phyloP scores from a whole-genome alignment of 1,139 yeast genomes.

The Suhomyces kunorum region DNA sequence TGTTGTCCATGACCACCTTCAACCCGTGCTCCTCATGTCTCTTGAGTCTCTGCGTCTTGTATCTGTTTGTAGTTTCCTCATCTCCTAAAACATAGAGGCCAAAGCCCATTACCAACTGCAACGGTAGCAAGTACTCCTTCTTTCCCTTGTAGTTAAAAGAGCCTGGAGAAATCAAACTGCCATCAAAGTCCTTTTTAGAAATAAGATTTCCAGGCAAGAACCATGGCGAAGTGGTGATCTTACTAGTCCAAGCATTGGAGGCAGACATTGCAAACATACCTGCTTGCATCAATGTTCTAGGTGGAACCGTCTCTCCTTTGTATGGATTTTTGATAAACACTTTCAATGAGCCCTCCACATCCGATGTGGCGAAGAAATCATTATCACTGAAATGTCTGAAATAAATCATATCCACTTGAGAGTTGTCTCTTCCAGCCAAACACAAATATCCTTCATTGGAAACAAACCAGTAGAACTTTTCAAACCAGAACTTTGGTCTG shows the following conservation, averaged over 20 bases:
- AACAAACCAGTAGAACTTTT: conserved; percentile 90
- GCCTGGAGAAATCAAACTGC: conserved; percentile 65
- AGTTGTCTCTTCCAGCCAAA: conserved; percentile 79
- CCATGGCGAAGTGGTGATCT: conserved; percentile 82
- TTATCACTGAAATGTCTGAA: conserved; percentile 72
- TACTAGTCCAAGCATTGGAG: conserved; percentile 87
- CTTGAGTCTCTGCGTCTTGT: conserved; percentile 36
- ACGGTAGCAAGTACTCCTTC: conserved; percentile 73
- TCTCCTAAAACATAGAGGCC: conserved; percentile 77
- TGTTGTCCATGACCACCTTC: conserved; percentile 39
- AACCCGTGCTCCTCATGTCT: conserved; percentile 52
- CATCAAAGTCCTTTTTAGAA: conserved; percentile 68
- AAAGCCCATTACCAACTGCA: conserved; percentile 85
- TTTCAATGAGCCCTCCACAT: conserved; percentile 69
- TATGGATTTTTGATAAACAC: conserved; percentile 81
- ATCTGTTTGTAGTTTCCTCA: conserved; percentile 49
- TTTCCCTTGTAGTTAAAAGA: conserved; percentile 56
- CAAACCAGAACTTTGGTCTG: conserved; percentile 85
- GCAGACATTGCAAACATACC: conserved; percentile 82
- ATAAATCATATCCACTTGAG: conserved; percentile 83
- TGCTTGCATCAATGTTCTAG: conserved; percentile 86
- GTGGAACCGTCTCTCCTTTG: conserved; percentile 65
- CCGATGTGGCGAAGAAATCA: conserved; percentile 76
- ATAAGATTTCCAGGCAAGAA: conserved; percentile 67
- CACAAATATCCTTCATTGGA: conserved; percentile 87